Evolutionary conservation across 1,139 yeast genomes (phyloP), one percentile per base, ranked within the genome.

Genomic region (Torulaspora pretoriensis): DNA sequence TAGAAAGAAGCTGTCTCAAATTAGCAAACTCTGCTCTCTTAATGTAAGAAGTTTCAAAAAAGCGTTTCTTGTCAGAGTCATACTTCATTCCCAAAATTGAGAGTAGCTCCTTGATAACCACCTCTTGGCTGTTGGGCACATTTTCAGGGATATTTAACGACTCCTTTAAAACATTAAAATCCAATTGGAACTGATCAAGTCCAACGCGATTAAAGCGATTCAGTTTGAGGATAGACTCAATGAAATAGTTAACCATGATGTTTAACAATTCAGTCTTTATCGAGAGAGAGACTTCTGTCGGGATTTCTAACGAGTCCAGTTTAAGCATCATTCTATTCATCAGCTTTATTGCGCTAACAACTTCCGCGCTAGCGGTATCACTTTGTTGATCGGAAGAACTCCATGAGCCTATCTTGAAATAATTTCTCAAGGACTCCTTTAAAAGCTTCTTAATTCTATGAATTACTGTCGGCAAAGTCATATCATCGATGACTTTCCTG

Each of bases 141-240:
- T 36, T 45, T n/a, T 64, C 68, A 59, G 56, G 57, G 32, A 62
- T 52, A 2, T 60, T 64, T 43, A 83, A 59, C 26, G 66, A 52
- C 2, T 63, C 57, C 52, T 73, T 69, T n/a, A 83, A 50, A 30
- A 71, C 71, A 1, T 65, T 61, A 30, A 82, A 68, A 60, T 87
- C 95, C 3, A 61, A 53, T 5, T 67, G 59, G 17, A 88, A 68
- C 57, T 83, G 90, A 6, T 56, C 54, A 1, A 80, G 74, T 0
- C 95, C 95, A 1, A 51, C 40, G 10, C 56, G 51, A 35, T 74
- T 75, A 64, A 88, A 88, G 51, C 71, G 75, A 59, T 83, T 83
- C 41, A 81, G 76, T 50, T 82, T 79, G 38, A 84, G 69, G 39
- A 84, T 72, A 45, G 78, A 77, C 51, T 80, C 83, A 56, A 73